A percentile compares a stretch with the other conserved stretches of the same genome.
These are phyloP conservation scores for Nicotiana otophora DNA, from an alignment of 257 asterid species.

Conservation along the genomic window DNA sequence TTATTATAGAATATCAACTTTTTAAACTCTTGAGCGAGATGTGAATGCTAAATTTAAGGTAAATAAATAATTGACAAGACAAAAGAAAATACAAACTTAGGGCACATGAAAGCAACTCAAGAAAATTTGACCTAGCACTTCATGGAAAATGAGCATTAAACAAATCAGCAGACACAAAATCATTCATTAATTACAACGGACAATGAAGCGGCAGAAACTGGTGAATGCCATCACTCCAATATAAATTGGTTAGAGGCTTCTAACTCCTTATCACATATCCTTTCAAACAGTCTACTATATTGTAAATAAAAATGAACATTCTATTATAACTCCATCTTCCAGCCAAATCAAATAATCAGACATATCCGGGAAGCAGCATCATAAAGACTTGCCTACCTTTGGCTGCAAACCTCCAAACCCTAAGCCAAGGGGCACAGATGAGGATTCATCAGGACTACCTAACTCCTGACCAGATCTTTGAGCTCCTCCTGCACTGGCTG, in stretches of 20 bases:
- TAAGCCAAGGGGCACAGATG: slow-evolving; percentile 69
- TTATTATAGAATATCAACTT: not conserved
- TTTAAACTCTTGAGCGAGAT: not conserved
- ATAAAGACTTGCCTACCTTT: slow-evolving; percentile 40
- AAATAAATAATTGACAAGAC: not conserved
- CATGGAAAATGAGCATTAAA: not conserved
- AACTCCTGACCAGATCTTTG: slow-evolving; percentile 32
- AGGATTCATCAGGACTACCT: slow-evolving; percentile 31
- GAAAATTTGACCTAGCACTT: not conserved
- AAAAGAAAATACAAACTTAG: not conserved
- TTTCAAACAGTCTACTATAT: not conserved
- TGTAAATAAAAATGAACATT: not conserved
- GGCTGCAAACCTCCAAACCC: slow-evolving; percentile 79
- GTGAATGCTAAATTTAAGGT: not conserved
- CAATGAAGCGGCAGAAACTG: not conserved
- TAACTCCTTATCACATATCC: not conserved
- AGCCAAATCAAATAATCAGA: slow-evolving; percentile 6
- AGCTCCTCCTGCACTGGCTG: slow-evolving; percentile 22
- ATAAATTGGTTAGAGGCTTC: not conserved
- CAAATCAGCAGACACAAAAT: not conserved
- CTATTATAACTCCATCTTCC: not conserved
- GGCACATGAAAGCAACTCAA: not conserved
- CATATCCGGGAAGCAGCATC: not conserved
- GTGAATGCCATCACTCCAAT: not conserved
- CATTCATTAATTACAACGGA: not conserved